Evolutionary conservation across 2,329 filamentous ascomycete genomes (phyloP).

Genomic region (Xylaria sp.): DNA sequence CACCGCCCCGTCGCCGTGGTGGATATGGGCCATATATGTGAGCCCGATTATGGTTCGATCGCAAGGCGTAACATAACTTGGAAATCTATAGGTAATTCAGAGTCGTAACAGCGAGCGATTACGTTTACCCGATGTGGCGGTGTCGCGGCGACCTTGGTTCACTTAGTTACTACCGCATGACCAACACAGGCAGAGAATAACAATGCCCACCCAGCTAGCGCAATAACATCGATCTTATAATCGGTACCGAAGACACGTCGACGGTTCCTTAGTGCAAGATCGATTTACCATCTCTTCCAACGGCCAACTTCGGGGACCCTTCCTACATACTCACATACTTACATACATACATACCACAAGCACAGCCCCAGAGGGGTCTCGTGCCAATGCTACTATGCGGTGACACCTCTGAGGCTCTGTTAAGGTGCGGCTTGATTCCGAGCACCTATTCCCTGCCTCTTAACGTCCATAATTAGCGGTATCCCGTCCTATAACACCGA

Average conservation of each 20-base stretch:
- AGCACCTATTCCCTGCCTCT: conserved; percentile 28
- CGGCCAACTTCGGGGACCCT: conserved; percentile 17
- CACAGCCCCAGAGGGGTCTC: conserved; percentile 21
- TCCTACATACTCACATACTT: no score
- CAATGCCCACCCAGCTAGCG: neutral
- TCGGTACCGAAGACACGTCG: neutral
- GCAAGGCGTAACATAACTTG: conserved; percentile 1
- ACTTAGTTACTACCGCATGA: neutral
- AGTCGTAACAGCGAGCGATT: neutral
- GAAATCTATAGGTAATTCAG: conserved; percentile 11
- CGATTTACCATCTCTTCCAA: conserved; percentile 8
- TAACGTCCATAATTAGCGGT: conserved; percentile 20
- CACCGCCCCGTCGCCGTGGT: neutral
- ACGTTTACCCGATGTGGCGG: conserved; percentile 12
- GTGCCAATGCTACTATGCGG: conserved; percentile 36
- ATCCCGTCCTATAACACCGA: conserved; percentile 29
- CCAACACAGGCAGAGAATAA: neutral
- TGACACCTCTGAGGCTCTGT: conserved; percentile 38
- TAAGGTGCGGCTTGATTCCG: conserved; percentile 34
- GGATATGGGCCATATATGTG: conserved; percentile 21
- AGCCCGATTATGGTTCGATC: conserved; percentile 18
- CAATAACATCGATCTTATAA: conserved; percentile 7
- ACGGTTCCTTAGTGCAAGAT: conserved; percentile 9
- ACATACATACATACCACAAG: no score
- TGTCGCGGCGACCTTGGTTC: neutral